Base-by-base conservation (phyloP, 2,329 filamentous ascomycete genomes). In the Aureobasidium sp. region DNA sequence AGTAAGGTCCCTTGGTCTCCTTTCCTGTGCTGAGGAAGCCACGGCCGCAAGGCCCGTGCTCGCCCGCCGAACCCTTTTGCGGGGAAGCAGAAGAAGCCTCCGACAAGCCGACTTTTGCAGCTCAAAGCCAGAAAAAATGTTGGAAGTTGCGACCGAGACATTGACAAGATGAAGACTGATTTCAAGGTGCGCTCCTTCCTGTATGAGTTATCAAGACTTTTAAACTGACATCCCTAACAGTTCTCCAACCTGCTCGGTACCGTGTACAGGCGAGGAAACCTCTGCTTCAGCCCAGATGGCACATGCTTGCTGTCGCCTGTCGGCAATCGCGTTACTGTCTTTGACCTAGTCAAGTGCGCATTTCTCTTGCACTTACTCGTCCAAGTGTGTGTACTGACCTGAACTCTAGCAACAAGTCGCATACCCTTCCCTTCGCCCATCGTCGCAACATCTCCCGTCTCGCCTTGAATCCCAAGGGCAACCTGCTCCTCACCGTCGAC, bases 211-310 rank as follows among this genome's bases (percentile, higher is more conserved):
- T 13, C 32, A 10, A 50, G 32, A n/a, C 32, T 2, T 47, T 5
- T 43, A 17, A n/a, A 50, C 63, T 78, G 63, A 77, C 64, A 9
- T 9, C 15, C n/a, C 27, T 51, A 47, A 1, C 71, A 97, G 92
- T 99, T 99, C 79, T 96, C 93, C 75, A 99, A 97, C 78, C 84
- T 99, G 74, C 85, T 99, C 72, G 95, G 94, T 74, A 99, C 94
- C 69, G 94, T 99, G 73, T 99, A 97, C 81, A 91, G 92, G 80
- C 90, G 92, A 84, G 94, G 95, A 77, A 99, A 97, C 75, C 84
- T 99, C 71, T 84, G 97, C 73, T 99, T 95, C 81, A 95, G 90
- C 70, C 91, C 92, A 65, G 93, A 99, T 84, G 95, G 95, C 73
- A 94, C 90, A 70, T 93, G 91, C 78, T 84, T 99, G 67, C 90